These are phyloP conservation scores for Chimonanthus praecox DNA, from an alignment of 164 flowering plant genomes.

Conservation along the genomic window DNA sequence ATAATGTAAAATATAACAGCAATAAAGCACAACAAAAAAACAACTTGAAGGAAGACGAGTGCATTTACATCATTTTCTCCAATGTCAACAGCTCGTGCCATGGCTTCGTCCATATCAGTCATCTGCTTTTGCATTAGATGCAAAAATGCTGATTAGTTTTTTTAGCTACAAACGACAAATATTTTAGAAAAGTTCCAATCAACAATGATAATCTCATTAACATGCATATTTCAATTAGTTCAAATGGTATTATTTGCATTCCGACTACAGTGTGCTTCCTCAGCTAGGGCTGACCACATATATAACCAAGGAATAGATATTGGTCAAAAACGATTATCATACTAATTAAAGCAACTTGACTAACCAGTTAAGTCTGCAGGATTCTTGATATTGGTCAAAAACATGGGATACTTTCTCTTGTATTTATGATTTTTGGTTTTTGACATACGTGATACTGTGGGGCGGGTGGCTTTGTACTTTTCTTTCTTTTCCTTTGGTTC, in stretches of 20 bases:
- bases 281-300: neutral
- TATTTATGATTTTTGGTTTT: too few relatives aligned
- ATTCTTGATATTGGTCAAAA: too few relatives aligned
- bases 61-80: slow-evolving; percentile 80
- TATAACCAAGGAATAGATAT: too few relatives aligned
- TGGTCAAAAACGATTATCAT: too few relatives aligned
- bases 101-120: slow-evolving; percentile 87
- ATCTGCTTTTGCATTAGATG: slow-evolving; percentile 26
- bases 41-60: neutral
- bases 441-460: too few relatives aligned
- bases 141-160: too few relatives aligned
- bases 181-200: neutral
- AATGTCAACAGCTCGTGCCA: slow-evolving; percentile 95
- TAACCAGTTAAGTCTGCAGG: too few relatives aligned
- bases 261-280: neutral
- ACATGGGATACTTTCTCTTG: too few relatives aligned
- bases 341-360: too few relatives aligned
- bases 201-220: neutral
- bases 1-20: neutral
- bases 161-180: neutral
- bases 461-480: too few relatives aligned
- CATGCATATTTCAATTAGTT: neutral
- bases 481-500: too few relatives aligned
- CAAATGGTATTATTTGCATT: neutral
- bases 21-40: neutral